A percentile compares a stretch with the other conserved stretches of the same genome.
These are phyloP conservation scores for Microdochium bolleyi DNA, from an alignment of 2,329 filamentous ascomycete species.

Conservation along the genomic window DNA sequence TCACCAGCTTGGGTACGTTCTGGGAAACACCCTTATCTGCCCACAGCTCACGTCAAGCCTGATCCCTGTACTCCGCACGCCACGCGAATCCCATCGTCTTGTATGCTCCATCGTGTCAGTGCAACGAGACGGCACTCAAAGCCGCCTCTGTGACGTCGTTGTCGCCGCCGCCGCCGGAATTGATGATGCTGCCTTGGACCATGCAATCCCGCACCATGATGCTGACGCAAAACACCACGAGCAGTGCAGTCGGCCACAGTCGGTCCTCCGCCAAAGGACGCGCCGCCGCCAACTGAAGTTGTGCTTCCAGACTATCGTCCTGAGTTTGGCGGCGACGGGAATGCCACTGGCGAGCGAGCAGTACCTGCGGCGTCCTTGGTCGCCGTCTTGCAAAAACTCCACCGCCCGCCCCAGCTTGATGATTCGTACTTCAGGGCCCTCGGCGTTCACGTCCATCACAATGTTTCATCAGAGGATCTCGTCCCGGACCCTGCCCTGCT, in stretches of 20 bases:
- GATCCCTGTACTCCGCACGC: no score
- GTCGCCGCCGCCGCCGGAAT: no score
- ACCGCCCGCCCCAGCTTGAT: constrained; percentile 41
- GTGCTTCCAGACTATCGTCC: constrained; percentile 37
- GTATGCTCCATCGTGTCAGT: no score
- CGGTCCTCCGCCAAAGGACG: constrained; percentile 33
- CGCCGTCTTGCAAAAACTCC: constrained; percentile 42
- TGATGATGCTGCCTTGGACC: no score
- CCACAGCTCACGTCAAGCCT: no score
- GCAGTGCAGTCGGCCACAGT: constrained; percentile 14
- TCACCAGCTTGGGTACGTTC: not conserved
- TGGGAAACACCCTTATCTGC: no score
- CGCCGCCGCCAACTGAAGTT: constrained; percentile 49
- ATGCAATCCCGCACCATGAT: no score
- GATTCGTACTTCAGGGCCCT: constrained; percentile 47
- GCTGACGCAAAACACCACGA: constrained; percentile 10
- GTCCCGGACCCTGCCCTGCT: constrained; percentile 45
- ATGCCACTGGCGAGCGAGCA: constrained; percentile 3
- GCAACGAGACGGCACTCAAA: no score
- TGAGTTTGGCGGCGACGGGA: constrained; percentile 7
- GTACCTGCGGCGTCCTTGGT: constrained; percentile 30
- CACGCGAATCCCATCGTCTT: no score
- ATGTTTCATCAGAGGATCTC: constrained; percentile 39
- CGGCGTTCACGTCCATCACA: constrained; percentile 44
- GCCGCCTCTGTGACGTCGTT: no score